Percentiles rank a stretch among this genome's conserved stretches.
phyloP scores from a whole-genome alignment of 2,329 filamentous ascomycete species.

The Rhynchosporium graminicola region DNA sequence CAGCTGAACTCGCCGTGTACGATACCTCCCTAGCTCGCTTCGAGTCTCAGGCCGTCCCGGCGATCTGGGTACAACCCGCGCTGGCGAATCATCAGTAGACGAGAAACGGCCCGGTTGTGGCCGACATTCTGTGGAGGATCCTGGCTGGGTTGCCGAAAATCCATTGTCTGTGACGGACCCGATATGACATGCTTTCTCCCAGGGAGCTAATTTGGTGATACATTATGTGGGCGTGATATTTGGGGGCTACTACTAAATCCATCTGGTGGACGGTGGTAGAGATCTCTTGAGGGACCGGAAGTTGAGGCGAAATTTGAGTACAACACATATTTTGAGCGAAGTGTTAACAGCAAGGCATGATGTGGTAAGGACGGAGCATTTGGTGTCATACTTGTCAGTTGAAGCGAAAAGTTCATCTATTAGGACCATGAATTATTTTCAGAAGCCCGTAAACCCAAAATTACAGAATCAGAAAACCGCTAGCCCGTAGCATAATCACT shows the following conservation, averaged over 20 bases:
- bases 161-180: neutral
- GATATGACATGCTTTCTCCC: conserved; percentile 1
- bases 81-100: neutral
- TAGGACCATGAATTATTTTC: conserved; percentile 8
- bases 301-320: neutral
- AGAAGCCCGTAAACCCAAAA: neutral
- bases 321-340: too few relatives aligned
- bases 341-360: neutral
- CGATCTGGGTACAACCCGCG: conserved; percentile 9
- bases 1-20: neutral
- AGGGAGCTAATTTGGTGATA: conserved; percentile 6
- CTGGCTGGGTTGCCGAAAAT: neutral
- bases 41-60: neutral
- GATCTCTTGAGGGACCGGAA: neutral
- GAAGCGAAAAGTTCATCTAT: conserved; percentile 2
- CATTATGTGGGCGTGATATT: conserved; percentile 4
- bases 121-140: neutral
- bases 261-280: neutral
- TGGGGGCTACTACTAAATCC: neutral
- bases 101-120: neutral
- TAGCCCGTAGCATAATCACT: conserved; percentile 5
- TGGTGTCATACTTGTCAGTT: neutral
- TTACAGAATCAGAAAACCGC: neutral
- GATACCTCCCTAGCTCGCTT: neutral
- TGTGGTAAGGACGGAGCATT: neutral